Evolutionary conservation across 192 early-diverging fungal genomes (phyloP), one percentile per base, ranked within the genome.

Genomic region (Pecoramyces ruminantium): DNA sequence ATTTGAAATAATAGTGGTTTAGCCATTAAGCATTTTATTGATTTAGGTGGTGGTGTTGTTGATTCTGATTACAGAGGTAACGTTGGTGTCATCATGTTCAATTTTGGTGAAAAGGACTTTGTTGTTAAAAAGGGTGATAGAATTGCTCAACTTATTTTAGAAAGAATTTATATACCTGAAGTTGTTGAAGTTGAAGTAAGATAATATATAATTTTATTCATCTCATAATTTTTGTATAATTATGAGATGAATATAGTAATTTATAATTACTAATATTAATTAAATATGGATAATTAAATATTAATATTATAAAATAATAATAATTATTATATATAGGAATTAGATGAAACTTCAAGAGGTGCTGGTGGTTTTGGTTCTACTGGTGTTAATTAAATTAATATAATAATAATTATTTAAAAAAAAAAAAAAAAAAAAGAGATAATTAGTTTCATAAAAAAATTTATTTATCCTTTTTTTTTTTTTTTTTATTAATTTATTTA

Each of bases 141-240:
- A 29, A 91, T 99, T 84, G 98, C 98, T 17, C 98, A 99, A 86
- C 85, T 99, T 79, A 91, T 99, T 38, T 85, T 99, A 15, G 98
- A 98, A 84, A 86, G 88, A 78, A 95, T 97, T 30, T 90, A 83
- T 58, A 94, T 92, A 3, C 93, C 96, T 9, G 90, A 92, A 14
- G 89, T 98, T 1, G 86, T 90, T 14, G 93, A 95, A 83, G 92
- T 96, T 11, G 88, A 94, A 81, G 93, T 92, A 86, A 83, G 40
- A 78, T 34, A 34, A 6, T 34, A 34, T 34, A 34, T 34, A 34
- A 34, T 34, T 34, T n/a, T n/a, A n/a, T n/a, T n/a, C n/a, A n/a
- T n/a, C n/a, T n/a, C n/a, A n/a, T n/a, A n/a, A n/a, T n/a, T n/a
- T n/a, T n/a, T n/a, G n/a, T n/a, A n/a, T n/a, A n/a, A n/a, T n/a